These are phyloP conservation scores for Crepidotus variabilis DNA, from an alignment of 768 basidiomycete species.

Conservation along the genomic window DNA sequence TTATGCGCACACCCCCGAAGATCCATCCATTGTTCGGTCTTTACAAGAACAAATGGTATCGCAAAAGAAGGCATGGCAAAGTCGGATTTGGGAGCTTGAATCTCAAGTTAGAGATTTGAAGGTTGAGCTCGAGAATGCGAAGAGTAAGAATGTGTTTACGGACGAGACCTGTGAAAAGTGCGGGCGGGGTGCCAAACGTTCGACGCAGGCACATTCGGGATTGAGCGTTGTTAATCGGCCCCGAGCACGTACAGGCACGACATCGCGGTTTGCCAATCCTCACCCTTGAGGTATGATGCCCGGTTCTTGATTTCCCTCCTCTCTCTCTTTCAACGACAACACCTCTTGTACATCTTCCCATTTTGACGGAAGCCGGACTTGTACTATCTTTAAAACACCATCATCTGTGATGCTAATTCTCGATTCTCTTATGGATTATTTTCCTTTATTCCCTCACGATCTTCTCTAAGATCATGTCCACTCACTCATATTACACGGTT, in stretches of 20 bases:
- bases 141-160: slow-evolving; percentile 16
- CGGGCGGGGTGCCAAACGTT: slow-evolving; percentile 41
- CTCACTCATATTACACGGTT: slow-evolving; percentile 7
- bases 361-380: slow-evolving; percentile 4
- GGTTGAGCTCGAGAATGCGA: slow-evolving; percentile 59
- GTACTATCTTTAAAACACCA: slow-evolving; percentile 1
- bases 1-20: slow-evolving; percentile 18
- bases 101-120: slow-evolving; percentile 70
- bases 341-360: slow-evolving; percentile 8
- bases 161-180: slow-evolving; percentile 54
- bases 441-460: background rate
- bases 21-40: slow-evolving; percentile 35
- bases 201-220: slow-evolving; percentile 12
- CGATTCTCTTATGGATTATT: slow-evolving; percentile 1
- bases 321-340: background rate
- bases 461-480: background rate
- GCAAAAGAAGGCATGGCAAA: slow-evolving; percentile 64
- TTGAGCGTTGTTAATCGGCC: slow-evolving; percentile 57
- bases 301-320: background rate
- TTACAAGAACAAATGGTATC: slow-evolving; percentile 60
- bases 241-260: slow-evolving; percentile 62
- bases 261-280: slow-evolving; percentile 59
- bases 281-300: slow-evolving; percentile 25
- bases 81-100: slow-evolving; percentile 72
- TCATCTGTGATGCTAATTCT: slow-evolving; percentile 6